Evolutionary conservation across 176 grass and related monocot species (phyloP).

Genomic region (Themeda triandra): DNA sequence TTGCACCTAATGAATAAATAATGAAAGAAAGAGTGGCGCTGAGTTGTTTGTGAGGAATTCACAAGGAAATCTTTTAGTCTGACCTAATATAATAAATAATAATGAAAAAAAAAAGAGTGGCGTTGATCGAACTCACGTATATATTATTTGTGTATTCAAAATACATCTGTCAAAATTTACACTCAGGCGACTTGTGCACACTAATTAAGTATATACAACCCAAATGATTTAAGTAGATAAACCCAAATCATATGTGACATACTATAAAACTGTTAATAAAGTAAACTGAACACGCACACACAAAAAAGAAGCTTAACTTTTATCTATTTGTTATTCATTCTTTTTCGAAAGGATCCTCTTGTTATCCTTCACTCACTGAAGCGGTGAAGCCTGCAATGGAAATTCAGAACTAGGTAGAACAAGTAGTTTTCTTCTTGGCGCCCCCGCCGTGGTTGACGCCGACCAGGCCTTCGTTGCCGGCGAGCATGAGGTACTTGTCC

Average conservation of each 20-base stretch:
- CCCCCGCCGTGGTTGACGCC: background rate
- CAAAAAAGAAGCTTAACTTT: background rate
- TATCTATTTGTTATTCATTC: too few species aligned
- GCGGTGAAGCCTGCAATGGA: background rate
- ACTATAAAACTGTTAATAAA: background rate
- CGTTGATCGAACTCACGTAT: too few species aligned
- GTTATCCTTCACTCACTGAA: background rate
- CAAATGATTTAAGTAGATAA: background rate
- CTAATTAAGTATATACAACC: background rate
- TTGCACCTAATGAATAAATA: background rate
- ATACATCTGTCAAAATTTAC: background rate
- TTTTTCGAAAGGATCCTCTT: too few species aligned
- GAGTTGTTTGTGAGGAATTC: too few species aligned
- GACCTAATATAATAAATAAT: background rate
- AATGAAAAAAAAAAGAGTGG: background rate
- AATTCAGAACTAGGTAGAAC: background rate
- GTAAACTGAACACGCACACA: background rate
- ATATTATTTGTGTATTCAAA: too few species aligned
- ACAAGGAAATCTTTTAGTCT: too few species aligned
- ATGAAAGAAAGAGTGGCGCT: background rate
- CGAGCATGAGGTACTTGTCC: conserved; percentile 93
- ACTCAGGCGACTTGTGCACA: background rate
- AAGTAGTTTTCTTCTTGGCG: background rate
- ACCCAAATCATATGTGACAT: background rate
- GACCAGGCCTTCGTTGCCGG: conserved; percentile 74